Evolutionary conservation across 768 basidiomycete genomes (phyloP), one percentile per base, ranked within the genome.

Genomic region (Cubamyces sp.): DNA sequence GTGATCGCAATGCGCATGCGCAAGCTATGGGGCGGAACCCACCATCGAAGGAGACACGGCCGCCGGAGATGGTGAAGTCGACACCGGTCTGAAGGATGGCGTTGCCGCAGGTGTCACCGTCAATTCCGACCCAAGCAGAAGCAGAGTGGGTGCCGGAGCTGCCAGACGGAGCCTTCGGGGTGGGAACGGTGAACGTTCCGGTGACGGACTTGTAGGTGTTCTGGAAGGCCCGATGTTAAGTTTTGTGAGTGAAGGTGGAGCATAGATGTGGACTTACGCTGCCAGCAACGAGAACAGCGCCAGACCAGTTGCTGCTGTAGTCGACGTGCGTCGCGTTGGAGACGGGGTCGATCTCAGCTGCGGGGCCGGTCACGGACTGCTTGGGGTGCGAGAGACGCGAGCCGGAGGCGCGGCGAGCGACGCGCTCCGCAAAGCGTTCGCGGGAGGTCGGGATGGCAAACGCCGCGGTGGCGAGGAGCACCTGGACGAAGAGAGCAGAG

Each of bases 71-170:
- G 34, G 66, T 75, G 69, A 77, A 73, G 67, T 75, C 75, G 43
- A 74, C 61, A 19, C 76, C 76, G 23, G 76, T 76, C 63, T 77
- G 76, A 48, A 76, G 70, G 57, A 77, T 76, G 30, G 75, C 74
- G 47, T 45, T 70, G 5, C 66, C 69, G 60, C 76, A 77, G 28
- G 76, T 74, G 68, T 74, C 73, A 34, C 76, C 76, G 60, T 75
- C 75, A 50, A 76, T 75, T 34, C 76, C 75, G 55, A 77, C 75
- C 75, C 74, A 77, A 3, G 74, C 73, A 19, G 76, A 73, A 0
- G 74, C 72, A 15, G 76, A 65, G 66, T 72, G 64, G n/a, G 63
- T 62, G 53, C 69, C 62, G n/a, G 63, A 60, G 48, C 66, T 68
- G 47, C 68, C 70, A 21, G 70, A 70, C 19, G 69, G 67, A 45